Base-by-base conservation (phyloP, 768 basidiomycete genomes). In the Mycena epipterygia region DNA sequence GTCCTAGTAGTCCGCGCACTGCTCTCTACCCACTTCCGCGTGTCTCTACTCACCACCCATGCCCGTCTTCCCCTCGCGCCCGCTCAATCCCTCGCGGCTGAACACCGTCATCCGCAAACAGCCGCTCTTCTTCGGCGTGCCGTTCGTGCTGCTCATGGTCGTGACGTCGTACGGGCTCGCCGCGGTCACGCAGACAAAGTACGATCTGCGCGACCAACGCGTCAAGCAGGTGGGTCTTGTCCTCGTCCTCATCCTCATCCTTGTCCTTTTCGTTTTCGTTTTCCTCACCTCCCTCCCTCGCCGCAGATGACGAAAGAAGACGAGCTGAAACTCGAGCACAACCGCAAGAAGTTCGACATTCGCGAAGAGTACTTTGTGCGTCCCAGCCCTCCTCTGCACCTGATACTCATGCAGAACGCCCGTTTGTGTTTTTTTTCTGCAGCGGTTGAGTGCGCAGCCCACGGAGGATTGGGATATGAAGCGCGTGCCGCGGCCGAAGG, bases 301-400 rank as follows among this genome's bases (percentile, higher is more conserved):
- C 0, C 37, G 39, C 70, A 86, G 95, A 80, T 98, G 39, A 88
- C 89, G 42, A 91, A 90, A 71, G 92, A 96, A 78, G 90, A 96
- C 73, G 92, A 94, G 71, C 84, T 97, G 25, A 88, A 90, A 13
- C 83, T 96, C 75, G 86, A 91, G 71, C 89, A 86, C 63, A 81
- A 87, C 56, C 86, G 92, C 81, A 93, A 91, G 83, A 93, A 90
- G 83, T 91, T 98, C 67, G 97, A 99, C 80, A 93, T 98, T 21
- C 85, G 95, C 62, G 97, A 98, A 79, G 97, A 98, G 78, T 99
- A 99, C 80, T 98, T 92, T 78, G 97, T 98, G 82, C 60, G 44
- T 67, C 56, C 27, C 16, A 19, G 21, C 23, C 6, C 37, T 5
- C 11, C 3, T 33, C 25, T 64, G 6, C 29, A 13, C 13, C 21